Percentiles rank a stretch among this genome's conserved stretches.
phyloP scores from a whole-genome alignment of 768 basidiomycete species.

The Hebeloma cylindrosporum region DNA sequence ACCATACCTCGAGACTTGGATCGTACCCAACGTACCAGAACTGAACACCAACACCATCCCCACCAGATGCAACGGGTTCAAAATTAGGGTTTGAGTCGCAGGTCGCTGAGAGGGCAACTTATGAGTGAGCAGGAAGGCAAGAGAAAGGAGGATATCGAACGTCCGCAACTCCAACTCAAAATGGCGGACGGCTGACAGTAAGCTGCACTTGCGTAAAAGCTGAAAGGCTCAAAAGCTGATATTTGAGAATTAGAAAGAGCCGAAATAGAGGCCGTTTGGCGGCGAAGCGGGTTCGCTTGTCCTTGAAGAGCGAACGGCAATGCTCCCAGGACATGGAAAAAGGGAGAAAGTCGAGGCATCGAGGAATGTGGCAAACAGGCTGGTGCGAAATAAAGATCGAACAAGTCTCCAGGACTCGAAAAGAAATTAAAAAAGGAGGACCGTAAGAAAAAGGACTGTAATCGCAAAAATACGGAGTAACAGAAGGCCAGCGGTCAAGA shows the following conservation, averaged over 20 bases:
- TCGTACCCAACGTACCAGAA: constrained; percentile 50
- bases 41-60: constrained; percentile 41
- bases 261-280: constrained; percentile 27
- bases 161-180: constrained; percentile 54
- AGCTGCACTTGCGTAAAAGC: constrained; percentile 49
- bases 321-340: constrained; percentile 1
- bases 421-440: constrained; percentile 6
- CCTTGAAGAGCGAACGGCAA: constrained; percentile 8
- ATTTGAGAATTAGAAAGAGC: constrained; percentile 42
- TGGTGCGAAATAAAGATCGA: background rate
- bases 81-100: constrained; percentile 49
- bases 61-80: constrained; percentile 48
- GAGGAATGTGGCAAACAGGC: background rate
- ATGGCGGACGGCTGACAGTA: constrained; percentile 47
- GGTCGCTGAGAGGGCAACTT: constrained; percentile 30
- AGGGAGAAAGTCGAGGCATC: constrained; percentile 10
- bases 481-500: no score
- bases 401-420: constrained; percentile 13
- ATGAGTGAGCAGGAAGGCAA: background rate
- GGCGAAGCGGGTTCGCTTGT: constrained; percentile 9
- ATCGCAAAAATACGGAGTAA: no score
- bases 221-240: constrained; percentile 44
- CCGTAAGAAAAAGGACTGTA: background rate
- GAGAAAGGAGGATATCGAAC: constrained; percentile 12
- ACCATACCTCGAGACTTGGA: constrained; percentile 30